A percentile compares a stretch with the other conserved stretches of the same genome.
Conservation (phyloP, 2,329 filamentous ascomycete genomes). For the Apiospora kogelbergensis region DNA sequence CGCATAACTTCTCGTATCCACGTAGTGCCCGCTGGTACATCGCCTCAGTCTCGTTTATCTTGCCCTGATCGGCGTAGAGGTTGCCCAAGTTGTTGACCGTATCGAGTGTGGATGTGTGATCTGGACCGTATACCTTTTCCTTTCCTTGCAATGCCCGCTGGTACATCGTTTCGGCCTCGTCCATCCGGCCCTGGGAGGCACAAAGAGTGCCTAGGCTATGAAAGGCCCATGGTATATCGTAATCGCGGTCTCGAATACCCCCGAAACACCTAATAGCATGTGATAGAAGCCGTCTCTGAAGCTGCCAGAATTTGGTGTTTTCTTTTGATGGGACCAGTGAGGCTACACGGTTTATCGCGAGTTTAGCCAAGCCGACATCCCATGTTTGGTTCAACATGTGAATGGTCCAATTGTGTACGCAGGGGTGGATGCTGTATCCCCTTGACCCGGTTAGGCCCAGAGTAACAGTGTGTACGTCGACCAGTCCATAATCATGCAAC, state of each 20-base stretch:
- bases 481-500: slow-evolving; percentile 14
- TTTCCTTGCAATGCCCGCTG: slow-evolving; percentile 28
- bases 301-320: slow-evolving; percentile 16
- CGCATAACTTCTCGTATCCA: slow-evolving; percentile 20
- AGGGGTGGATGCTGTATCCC: slow-evolving; percentile 25
- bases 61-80: slow-evolving; percentile 26
- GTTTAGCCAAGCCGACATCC: slow-evolving; percentile 14
- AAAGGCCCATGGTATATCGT: slow-evolving; percentile 12
- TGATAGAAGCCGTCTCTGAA: slow-evolving; percentile 20
- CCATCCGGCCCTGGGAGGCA: slow-evolving; percentile 21
- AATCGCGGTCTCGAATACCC: slow-evolving; percentile 11
- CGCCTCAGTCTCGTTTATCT: slow-evolving; percentile 24
- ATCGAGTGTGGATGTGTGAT: slow-evolving; percentile 4
- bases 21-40: slow-evolving; percentile 31
- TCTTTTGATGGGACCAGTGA: slow-evolving; percentile 14
- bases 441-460: background rate
- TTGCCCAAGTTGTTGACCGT: slow-evolving; percentile 18
- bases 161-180: slow-evolving; percentile 30
- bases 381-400: slow-evolving; percentile 17
- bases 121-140: slow-evolving; percentile 8
- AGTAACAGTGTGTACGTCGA: slow-evolving; percentile 5
- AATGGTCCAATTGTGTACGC: slow-evolving; percentile 25
- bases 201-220: slow-evolving; percentile 30
- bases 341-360: slow-evolving; percentile 18
- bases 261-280: slow-evolving; percentile 11